phyloP scores from a whole-genome alignment of 2,329 filamentous ascomycete genomes.

The Clarireedia paspali region DNA sequence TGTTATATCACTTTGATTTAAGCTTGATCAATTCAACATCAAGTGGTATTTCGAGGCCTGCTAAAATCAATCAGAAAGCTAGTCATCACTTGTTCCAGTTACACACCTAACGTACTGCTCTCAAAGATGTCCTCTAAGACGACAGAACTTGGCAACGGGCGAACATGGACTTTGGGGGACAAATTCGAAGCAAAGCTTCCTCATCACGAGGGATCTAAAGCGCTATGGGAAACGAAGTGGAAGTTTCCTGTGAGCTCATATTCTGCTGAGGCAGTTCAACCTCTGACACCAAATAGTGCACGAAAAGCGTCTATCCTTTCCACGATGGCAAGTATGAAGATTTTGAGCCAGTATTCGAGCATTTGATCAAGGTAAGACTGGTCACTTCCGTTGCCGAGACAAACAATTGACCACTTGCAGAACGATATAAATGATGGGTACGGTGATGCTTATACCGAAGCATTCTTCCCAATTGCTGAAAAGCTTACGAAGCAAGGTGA shows the following conservation, averaged over 20 bases:
- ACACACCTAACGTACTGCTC: neutral
- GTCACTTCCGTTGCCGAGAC: neutral
- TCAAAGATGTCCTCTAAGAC: neutral
- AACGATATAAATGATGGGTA: slow-evolving; percentile 58
- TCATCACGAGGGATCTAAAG: slow-evolving; percentile 38
- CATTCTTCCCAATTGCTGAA: slow-evolving; percentile 55
- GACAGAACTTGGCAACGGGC: neutral
- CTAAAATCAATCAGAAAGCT: neutral
- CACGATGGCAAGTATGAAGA: slow-evolving; percentile 63
- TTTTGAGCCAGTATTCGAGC: slow-evolving; percentile 61
- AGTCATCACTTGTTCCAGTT: neutral
- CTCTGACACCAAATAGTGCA: slow-evolving; percentile 33
- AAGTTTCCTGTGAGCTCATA: slow-evolving; percentile 47
- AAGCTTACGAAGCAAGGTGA: slow-evolving; percentile 46
- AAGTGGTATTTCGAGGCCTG: neutral
- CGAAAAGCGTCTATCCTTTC: slow-evolving; percentile 63
- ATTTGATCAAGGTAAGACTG: slow-evolving; percentile 45
- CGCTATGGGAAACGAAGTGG: slow-evolving; percentile 72
- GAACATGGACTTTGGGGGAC: slow-evolving; percentile 8
- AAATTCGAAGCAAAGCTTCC: slow-evolving; percentile 10
- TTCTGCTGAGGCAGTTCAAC: neutral
- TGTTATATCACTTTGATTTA: too few relatives aligned
- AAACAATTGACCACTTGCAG: slow-evolving; percentile 22
- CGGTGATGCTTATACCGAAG: slow-evolving; percentile 55
- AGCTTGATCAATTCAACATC: neutral